Conservation (phyloP, 2,329 filamentous ascomycete species). For the Aspergillus hiratsukae region DNA sequence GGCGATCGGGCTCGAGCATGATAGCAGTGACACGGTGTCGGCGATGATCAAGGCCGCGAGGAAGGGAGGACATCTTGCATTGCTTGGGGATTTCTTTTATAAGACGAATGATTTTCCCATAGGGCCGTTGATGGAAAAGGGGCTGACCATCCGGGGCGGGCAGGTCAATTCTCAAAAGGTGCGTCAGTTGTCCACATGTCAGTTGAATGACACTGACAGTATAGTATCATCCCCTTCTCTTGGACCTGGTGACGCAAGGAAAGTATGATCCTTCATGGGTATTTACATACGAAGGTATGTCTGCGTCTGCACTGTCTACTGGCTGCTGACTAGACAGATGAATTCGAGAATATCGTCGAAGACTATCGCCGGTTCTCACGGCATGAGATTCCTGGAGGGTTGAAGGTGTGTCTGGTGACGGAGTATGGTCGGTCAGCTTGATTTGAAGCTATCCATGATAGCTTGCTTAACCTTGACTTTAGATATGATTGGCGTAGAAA, state of each 20-base stretch:
- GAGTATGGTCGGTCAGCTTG: slow-evolving; percentile 19
- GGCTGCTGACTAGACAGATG: slow-evolving; percentile 5
- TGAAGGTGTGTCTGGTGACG: slow-evolving; percentile 28
- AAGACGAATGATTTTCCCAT: slow-evolving; percentile 27
- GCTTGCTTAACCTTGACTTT: background rate
- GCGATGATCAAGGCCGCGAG: slow-evolving; percentile 27
- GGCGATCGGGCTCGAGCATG: slow-evolving; percentile 19
- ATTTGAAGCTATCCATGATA: background rate
- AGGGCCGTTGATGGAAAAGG: slow-evolving; percentile 31
- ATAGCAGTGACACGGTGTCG: slow-evolving; percentile 25
- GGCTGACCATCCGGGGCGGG: slow-evolving; percentile 27
- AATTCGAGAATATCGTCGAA: slow-evolving; percentile 28
- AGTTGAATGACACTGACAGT: background rate
- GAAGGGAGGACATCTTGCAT: slow-evolving; percentile 26
- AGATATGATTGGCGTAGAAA: background rate
- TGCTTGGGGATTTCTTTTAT: slow-evolving; percentile 29
- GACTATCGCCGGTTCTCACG: slow-evolving; percentile 19
- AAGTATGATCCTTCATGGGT: slow-evolving; percentile 28
- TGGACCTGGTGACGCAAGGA: slow-evolving; percentile 21
- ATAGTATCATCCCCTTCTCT: slow-evolving; percentile 28
- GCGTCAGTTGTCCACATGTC: background rate
- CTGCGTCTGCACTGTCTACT: background rate
- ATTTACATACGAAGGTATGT: slow-evolving; percentile 22
- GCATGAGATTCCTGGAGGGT: slow-evolving; percentile 26
- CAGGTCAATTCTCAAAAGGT: slow-evolving; percentile 24